These are phyloP conservation scores for Emmonsiellopsis sp. DNA, from an alignment of 2,329 filamentous ascomycete species.

Conservation along the genomic window DNA sequence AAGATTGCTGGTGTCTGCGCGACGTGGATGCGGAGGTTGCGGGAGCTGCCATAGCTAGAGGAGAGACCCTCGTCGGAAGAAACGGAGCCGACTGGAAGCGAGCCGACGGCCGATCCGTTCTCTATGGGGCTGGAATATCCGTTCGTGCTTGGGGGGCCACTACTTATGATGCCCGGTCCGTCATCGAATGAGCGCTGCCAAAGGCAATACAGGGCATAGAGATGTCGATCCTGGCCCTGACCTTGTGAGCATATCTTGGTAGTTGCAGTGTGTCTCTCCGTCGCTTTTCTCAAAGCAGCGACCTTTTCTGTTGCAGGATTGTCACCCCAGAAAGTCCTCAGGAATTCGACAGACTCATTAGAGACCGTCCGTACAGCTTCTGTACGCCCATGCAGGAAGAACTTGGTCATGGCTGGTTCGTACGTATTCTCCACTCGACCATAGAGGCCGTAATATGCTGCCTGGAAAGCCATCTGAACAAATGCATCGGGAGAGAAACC, in stretches of 20 bases:
- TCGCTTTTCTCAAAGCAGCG: constrained; percentile 73
- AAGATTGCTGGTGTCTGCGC: constrained; percentile 62
- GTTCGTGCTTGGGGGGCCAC: constrained; percentile 41
- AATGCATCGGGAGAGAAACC: constrained; percentile 96
- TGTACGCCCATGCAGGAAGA: constrained; percentile 84
- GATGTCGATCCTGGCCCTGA: constrained; percentile 81
- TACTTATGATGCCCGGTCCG: constrained; percentile 45
- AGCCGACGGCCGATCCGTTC: constrained; percentile 18
- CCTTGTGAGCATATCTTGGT: constrained; percentile 84
- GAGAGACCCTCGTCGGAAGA: constrained; percentile 34
- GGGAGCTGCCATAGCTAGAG: constrained; percentile 45
- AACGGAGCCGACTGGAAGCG: constrained; percentile 27
- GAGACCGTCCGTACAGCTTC: constrained; percentile 87
- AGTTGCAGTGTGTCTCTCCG: constrained; percentile 67
- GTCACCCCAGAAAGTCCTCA: constrained; percentile 91
- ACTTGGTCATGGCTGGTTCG: constrained; percentile 97
- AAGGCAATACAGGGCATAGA: constrained; percentile 88
- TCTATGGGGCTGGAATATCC: constrained; percentile 55
- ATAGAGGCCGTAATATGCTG: constrained; percentile 94
- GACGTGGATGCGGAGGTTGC: constrained; percentile 39
- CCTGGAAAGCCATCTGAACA: constrained; percentile 98
- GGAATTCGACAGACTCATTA: constrained; percentile 73
- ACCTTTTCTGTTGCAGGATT: constrained; percentile 75
- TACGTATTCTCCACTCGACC: constrained; percentile 91
- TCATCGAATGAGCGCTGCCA: constrained; percentile 88